A percentile compares a stretch with the other conserved stretches of the same genome.
phyloP scores from a whole-genome alignment of 73 alveolate species.

The Diophrys appendiculata region DNA sequence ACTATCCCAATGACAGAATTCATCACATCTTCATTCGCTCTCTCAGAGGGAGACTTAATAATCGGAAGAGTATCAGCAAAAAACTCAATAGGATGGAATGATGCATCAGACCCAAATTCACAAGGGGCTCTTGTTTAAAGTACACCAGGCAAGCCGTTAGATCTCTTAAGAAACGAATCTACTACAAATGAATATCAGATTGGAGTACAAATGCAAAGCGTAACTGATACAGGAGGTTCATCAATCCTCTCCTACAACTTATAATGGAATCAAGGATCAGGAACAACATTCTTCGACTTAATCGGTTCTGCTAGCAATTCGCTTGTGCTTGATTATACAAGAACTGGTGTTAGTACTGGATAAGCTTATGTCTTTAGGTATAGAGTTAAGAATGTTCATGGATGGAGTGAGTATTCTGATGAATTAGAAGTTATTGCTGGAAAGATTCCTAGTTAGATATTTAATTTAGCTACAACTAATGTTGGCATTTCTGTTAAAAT shows the following conservation, averaged over 20 bases:
- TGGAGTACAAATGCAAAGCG: slow-evolving; percentile 21
- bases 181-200: slow-evolving; percentile 2
- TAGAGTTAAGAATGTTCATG: slow-evolving; percentile 38
- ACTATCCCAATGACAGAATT: slow-evolving; percentile 37
- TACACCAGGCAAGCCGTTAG: slow-evolving; percentile 31
- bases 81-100: slow-evolving; percentile 33
- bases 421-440: slow-evolving; percentile 24
- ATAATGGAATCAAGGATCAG: slow-evolving; percentile 24
- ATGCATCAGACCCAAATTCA: slow-evolving; percentile 18
- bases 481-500: slow-evolving; percentile 25
- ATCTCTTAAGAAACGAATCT: slow-evolving; percentile 4
- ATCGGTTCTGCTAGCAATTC: slow-evolving; percentile 15
- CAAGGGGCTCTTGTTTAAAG: slow-evolving; percentile 23
- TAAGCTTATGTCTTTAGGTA: slow-evolving; percentile 27
- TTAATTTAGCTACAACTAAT: slow-evolving; percentile 16
- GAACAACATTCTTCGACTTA: slow-evolving; percentile 20
- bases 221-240: slow-evolving; percentile 52
- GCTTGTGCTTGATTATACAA: slow-evolving; percentile 1
- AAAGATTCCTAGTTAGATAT: slow-evolving; percentile 17
- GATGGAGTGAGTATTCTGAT: slow-evolving; percentile 35
- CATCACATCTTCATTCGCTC: slow-evolving; percentile 19
- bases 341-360: slow-evolving; percentile 16
- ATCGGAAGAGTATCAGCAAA: slow-evolving; percentile 30
- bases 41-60: slow-evolving; percentile 21
- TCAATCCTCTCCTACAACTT: slow-evolving; percentile 34